phyloP scores from a whole-genome alignment of 805 yeast species.

The Zygosaccharomyces kombuchaensis region DNA sequence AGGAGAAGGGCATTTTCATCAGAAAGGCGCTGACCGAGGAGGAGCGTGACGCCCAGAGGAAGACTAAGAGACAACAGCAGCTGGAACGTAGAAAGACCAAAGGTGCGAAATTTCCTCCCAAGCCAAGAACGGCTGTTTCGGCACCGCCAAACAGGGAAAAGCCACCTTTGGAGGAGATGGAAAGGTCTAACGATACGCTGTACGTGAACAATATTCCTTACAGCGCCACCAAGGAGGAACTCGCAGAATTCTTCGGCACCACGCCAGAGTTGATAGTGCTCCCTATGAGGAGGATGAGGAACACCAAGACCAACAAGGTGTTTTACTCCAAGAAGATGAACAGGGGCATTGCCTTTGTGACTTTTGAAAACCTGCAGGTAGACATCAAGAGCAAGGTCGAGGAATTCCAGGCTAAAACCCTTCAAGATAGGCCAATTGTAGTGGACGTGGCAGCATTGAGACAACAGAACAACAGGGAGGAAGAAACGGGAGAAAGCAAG shows the following conservation, averaged over 20 bases:
- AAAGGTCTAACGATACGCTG: conserved; percentile 47
- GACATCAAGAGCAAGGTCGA: conserved; percentile 63
- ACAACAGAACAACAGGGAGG: conserved; percentile 33
- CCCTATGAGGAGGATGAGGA: conserved; percentile 42
- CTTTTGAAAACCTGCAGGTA: conserved; percentile 39
- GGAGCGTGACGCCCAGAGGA: conserved; percentile 19
- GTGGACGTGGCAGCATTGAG: conserved; percentile 63
- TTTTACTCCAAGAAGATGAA: conserved; percentile 37
- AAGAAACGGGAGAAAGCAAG: conserved; percentile 8
- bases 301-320: conserved; percentile 33
- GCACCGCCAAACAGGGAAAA: conserved; percentile 32
- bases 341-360: conserved; percentile 60
- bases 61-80: conserved; percentile 9
- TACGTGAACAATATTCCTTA: conserved; percentile 65
- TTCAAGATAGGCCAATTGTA: conserved; percentile 60
- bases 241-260: conserved; percentile 49
- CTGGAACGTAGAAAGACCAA: conserved; percentile 12
- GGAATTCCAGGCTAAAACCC: conserved; percentile 59
- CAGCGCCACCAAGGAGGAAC: conserved; percentile 51
- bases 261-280: conserved; percentile 46
- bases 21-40: conserved; percentile 29
- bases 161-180: conserved; percentile 38
- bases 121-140: conserved; percentile 20
- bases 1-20: conserved; percentile 33
- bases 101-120: conserved; percentile 13